Evolutionary conservation across 2,329 filamentous ascomycete genomes (phyloP), one percentile per base, ranked within the genome.

Genomic region (Lizonia empirigonia): DNA sequence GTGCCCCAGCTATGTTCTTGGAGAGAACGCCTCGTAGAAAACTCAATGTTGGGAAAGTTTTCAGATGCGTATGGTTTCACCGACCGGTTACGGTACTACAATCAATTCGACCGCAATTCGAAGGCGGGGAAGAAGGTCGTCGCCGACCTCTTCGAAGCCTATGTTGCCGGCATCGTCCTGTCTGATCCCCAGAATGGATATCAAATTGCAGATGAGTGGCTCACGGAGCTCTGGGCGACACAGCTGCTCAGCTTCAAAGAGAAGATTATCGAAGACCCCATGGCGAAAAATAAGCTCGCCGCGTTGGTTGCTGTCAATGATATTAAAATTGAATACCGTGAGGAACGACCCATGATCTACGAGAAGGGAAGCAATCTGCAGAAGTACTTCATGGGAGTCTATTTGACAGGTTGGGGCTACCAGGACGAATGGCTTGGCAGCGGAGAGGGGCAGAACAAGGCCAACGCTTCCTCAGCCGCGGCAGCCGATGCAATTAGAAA

Each of bases 61-160:
- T 84, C 90, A 16, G 72, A 80, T 2, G 76, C 80, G 2, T 97
- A 96, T 68, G 83, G 82, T 0, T 82, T 97, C 59, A 82, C 89
- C 39, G 78, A 82, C 60, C 82, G 80, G 24, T 82, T 89, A 7
- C 79, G 78, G 22, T 76, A 87, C 81, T 67, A 64, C 5, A 65
- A 67, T 12, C 47, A 71, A 37, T 62, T 57, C 56, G 63, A 74
- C 44, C 52, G 56, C 9, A 63, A 64, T 34, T 63, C 53, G 18
- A 71, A 63, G 63, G 67, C 24, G 44, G 75, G 44, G 65, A 81
- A 77, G 12, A 97, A 97, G 72, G 85, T 91, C 8, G 80, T 89
- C 48, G 92, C 87, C 7, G 93, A 97, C 68, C 81, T 97, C 15
- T 95, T 97, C 63, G 93, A 97, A 71, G 89, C 93, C 0, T 97